These are phyloP conservation scores for Fraxinus cuspidata DNA, from an alignment of 257 asterid species.

Conservation along the genomic window DNA sequence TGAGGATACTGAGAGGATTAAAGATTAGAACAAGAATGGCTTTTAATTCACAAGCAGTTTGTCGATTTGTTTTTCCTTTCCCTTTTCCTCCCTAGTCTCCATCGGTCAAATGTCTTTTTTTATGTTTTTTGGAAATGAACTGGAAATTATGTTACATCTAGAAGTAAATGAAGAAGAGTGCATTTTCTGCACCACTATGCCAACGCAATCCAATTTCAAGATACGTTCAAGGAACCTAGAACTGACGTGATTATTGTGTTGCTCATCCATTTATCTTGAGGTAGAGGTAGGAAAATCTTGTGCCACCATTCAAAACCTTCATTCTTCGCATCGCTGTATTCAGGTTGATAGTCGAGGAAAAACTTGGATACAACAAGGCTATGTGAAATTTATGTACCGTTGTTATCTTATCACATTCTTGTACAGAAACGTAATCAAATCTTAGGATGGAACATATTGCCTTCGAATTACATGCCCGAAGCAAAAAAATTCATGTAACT, in stretches of 20 bases:
- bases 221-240: neutral
- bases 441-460: neutral
- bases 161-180: neutral
- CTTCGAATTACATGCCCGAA: neutral
- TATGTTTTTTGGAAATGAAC: neutral
- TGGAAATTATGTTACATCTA: neutral
- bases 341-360: too few relatives aligned
- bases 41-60: conserved; percentile 3
- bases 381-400: too few relatives aligned
- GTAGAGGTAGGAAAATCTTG: neutral
- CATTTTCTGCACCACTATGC: neutral
- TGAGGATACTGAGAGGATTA: conserved; percentile 65
- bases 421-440: neutral
- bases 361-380: too few relatives aligned
- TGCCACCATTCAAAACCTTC: neutral
- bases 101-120: neutral
- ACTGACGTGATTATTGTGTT: neutral
- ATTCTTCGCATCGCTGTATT: neutral
- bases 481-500: neutral
- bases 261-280: neutral
- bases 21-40: conserved; percentile 26
- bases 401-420: too few relatives aligned
- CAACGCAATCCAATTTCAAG: neutral
- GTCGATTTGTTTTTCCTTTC: neutral
- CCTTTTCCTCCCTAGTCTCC: neutral